A percentile compares a stretch with the other conserved stretches of the same genome.
Evolutionary conservation across 805 yeast genomes (phyloP).

Genomic region (Lipomyces mesembrius): DNA sequence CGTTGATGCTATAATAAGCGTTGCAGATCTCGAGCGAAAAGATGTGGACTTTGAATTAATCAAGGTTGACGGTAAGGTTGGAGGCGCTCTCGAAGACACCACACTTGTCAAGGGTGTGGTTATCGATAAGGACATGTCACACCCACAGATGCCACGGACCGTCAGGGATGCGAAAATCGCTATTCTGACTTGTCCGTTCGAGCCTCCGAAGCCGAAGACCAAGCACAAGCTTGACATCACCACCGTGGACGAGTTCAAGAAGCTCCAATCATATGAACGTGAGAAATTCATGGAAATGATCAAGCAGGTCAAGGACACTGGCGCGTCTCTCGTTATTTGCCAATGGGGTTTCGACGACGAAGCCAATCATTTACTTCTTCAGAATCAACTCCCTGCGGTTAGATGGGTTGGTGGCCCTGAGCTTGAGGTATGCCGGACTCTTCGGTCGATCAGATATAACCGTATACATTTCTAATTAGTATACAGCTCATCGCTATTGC

Average conservation of each 20-base stretch:
- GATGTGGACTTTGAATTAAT: conserved; percentile 97
- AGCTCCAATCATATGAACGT: conserved; percentile 89
- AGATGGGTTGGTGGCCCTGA: conserved; percentile 99
- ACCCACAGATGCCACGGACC: conserved; percentile 94
- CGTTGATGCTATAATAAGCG: conserved; percentile 90
- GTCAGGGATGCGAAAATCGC: conserved; percentile 85
- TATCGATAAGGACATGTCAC: conserved; percentile 94
- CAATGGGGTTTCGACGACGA: conserved; percentile 99
- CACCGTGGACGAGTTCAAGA: conserved; percentile 90
- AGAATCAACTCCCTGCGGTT: conserved; percentile 90
- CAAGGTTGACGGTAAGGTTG: conserved; percentile 93
- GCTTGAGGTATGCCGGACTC: conserved; percentile 57
- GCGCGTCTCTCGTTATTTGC: conserved; percentile 95
- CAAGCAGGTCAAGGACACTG: conserved; percentile 77
- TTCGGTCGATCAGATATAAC: neutral
- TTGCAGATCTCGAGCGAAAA: conserved; percentile 87
- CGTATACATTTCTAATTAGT: neutral
- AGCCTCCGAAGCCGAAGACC: conserved; percentile 99
- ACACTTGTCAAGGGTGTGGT: conserved; percentile 86
- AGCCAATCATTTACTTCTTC: conserved; percentile 88
- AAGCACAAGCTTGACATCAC: conserved; percentile 95
- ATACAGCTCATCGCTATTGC: conserved; percentile 82
- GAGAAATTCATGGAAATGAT: conserved; percentile 92
- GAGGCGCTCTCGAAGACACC: conserved; percentile 90
- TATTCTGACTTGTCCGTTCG: conserved; percentile 96